Conservation (phyloP, 257 asterid genomes). For the Solanum pennellii region DNA sequence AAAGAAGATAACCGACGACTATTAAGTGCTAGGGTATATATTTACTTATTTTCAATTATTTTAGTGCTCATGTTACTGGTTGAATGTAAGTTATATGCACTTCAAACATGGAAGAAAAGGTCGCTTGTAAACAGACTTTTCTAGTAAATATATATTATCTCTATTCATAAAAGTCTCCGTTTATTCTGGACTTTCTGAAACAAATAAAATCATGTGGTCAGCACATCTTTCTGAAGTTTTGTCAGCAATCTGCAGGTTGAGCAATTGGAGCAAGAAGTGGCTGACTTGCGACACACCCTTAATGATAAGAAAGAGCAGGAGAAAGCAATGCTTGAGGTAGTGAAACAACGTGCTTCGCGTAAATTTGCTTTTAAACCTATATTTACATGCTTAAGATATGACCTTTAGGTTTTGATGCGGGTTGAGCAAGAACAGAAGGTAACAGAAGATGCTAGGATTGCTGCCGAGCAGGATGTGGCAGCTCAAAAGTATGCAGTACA, state of each 20-base stretch:
- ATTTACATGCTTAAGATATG: not conserved
- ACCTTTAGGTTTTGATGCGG: slow-evolving; percentile 62
- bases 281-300: slow-evolving; percentile 47
- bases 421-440: slow-evolving; percentile 83
- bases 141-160: not conserved
- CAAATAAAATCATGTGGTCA: not conserved
- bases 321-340: slow-evolving; percentile 75
- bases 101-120: not conserved
- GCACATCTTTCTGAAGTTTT: not conserved
- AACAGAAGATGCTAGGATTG: slow-evolving; percentile 63
- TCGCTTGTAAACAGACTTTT: not conserved
- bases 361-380: slow-evolving; percentile 3
- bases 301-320: slow-evolving; percentile 64
- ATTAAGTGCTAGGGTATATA: slow-evolving; percentile 67
- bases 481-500: slow-evolving; percentile 44
- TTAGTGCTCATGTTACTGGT: not conserved
- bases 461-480: slow-evolving; percentile 69
- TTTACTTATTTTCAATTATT: not conserved
- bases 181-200: not conserved
- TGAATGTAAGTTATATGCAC: not conserved
- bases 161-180: not conserved
- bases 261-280: slow-evolving; percentile 65
- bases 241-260: slow-evolving; percentile 44
- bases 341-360: not conserved
- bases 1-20: slow-evolving; percentile 75